Base-by-base conservation (phyloP, 352 stramenopile genomes). In the Phytophthora chlamydospora region DNA sequence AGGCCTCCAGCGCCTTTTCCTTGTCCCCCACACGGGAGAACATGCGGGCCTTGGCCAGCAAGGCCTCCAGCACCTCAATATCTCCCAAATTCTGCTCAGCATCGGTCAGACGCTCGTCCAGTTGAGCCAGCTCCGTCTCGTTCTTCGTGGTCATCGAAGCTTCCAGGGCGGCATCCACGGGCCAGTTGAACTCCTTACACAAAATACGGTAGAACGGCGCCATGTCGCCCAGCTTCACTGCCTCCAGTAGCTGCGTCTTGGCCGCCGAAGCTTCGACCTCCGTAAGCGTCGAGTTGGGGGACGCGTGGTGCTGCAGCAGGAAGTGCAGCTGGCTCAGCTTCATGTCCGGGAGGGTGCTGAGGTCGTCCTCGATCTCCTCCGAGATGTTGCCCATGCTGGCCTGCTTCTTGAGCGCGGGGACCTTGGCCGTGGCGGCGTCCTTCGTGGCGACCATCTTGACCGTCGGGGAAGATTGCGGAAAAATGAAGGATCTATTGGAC, bases 21-120 rank as follows among this genome's bases (percentile, higher is more conserved):
- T 98, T 95, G 59, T 98, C 88, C 33, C 94, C 93, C 32, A 98
- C 96, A 44, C 93, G 92, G 43, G 96, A 97, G 53, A 83, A 95
- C 89, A 99, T 97, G 42, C 93, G 78, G 31, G 97, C 97, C 61
- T 98, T 93, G 31, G 89, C 79, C 35, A 99, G 87, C 49, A 97
- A 71, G 29, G 96, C 90, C 53, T 99, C 95, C 29, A 99, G 85
- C 34, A 99, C 95, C 75, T 99, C 97, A 83, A 98, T 98, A 66
- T 99, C 97, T 16, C 96, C 97, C 14, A 97, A 69, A 72, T 98
- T 98, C 70, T 98, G 92, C 67, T 94, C 91, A n/a, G 97, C 97
- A 58, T 98, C 95, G 7, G 81, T 77, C 12, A 98, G 72, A 6
- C 89, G 89, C 33, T 90, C 89, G 52, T 98, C 89, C 8, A 99